Evolutionary conservation across 2,329 filamentous ascomycete genomes (phyloP).

Genomic region (Fusarium torreyae): DNA sequence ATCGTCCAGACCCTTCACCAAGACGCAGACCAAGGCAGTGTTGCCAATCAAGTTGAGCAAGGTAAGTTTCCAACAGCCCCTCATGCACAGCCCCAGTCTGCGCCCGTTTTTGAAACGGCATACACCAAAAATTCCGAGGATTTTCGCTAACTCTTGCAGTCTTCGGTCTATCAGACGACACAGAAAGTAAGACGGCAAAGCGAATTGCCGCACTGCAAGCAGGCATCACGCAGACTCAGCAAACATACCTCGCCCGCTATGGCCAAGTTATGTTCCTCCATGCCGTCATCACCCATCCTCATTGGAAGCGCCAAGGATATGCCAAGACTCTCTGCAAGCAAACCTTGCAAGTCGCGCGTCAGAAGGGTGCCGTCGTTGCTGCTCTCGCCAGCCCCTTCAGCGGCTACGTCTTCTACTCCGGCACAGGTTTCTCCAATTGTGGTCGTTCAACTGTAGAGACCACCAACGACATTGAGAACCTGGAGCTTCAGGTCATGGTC

Average conservation of each 20-base stretch:
- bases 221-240: conserved; percentile 38
- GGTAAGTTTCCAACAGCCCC: conserved; percentile 13
- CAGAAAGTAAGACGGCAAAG: conserved; percentile 33
- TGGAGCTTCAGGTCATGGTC: conserved; percentile 43
- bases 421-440: conserved; percentile 41
- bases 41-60: conserved; percentile 31
- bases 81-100: background rate
- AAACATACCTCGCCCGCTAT: conserved; percentile 37
- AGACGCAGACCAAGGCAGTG: conserved; percentile 19
- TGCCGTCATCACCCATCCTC: conserved; percentile 45
- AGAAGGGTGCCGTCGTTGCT: conserved; percentile 33
- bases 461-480: conserved; percentile 33
- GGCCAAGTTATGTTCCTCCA: conserved; percentile 40
- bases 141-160: conserved; percentile 18
- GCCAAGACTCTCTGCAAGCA: conserved; percentile 42
- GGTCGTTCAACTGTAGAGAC: conserved; percentile 40
- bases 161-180: conserved; percentile 10
- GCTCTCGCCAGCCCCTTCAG: conserved; percentile 40
- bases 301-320: conserved; percentile 40
- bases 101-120: background rate
- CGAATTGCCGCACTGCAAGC: conserved; percentile 32
- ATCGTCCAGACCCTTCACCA: conserved; percentile 33
- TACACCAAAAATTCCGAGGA: background rate
- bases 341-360: conserved; percentile 31
- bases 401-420: conserved; percentile 43